These are phyloP conservation scores for Tricholoma sp. DNA, from an alignment of 768 basidiomycete species.

Conservation along the genomic window DNA sequence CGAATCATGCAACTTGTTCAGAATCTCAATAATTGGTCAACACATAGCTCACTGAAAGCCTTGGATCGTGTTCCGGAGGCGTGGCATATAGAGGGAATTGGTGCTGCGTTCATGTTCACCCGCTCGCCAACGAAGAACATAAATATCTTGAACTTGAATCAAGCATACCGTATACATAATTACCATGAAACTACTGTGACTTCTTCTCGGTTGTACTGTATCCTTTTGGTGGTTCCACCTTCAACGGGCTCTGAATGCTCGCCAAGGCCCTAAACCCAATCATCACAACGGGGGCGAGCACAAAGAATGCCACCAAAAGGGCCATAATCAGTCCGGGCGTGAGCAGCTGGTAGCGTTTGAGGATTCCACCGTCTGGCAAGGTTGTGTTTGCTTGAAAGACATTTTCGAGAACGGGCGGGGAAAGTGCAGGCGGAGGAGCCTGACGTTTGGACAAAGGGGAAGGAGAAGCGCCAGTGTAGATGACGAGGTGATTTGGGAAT, in stretches of 20 bases:
- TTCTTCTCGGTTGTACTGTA: conserved; percentile 71
- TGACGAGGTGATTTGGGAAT: conserved; percentile 59
- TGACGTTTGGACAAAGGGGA: conserved; percentile 21
- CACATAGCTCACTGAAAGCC: too few relatives aligned
- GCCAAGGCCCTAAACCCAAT: conserved; percentile 62
- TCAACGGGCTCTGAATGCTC: conserved; percentile 67
- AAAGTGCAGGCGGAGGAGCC: conserved; percentile 14
- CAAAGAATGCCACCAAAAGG: conserved; percentile 60
- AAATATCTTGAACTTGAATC: too few relatives aligned
- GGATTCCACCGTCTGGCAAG: conserved; percentile 50
- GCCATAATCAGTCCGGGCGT: conserved; percentile 68
- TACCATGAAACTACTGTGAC: conserved; percentile 42
- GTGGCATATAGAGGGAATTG: too few relatives aligned
- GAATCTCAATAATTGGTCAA: too few relatives aligned
- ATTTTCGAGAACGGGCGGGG: conserved; percentile 11
- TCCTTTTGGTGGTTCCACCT: conserved; percentile 58
- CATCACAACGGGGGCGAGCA: conserved; percentile 62
- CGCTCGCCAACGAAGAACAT: too few relatives aligned
- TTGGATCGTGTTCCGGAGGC: too few relatives aligned
- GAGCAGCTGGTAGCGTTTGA: conserved; percentile 71
- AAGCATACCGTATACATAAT: too few relatives aligned
- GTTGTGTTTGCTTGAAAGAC: conserved; percentile 28
- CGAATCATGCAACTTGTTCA: too few relatives aligned
- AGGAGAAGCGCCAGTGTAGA: conserved; percentile 55
- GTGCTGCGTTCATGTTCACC: too few relatives aligned